Evolutionary conservation across 345 rosid species (phyloP).

Genomic region (Combretum micranthum): DNA sequence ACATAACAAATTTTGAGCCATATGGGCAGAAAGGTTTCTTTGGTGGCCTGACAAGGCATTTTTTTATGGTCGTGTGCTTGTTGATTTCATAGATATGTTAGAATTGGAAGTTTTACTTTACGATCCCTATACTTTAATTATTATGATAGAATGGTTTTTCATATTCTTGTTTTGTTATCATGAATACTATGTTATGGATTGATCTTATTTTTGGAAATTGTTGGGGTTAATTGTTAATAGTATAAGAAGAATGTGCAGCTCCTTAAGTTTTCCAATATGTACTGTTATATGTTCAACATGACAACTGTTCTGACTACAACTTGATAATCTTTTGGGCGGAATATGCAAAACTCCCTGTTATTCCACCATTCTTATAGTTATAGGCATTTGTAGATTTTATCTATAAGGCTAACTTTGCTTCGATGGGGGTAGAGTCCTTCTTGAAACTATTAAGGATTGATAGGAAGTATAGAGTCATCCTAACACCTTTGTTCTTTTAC

Average conservation of each 20-base stretch:
- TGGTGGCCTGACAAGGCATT: constrained; percentile 37
- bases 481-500: not conserved
- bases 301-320: no score
- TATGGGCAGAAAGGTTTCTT: constrained; percentile 40
- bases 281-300: not conserved
- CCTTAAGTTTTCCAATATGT: no score
- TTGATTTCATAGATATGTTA: constrained; percentile 39
- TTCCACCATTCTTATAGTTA: constrained; percentile 40
- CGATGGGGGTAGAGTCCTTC: constrained; percentile 48
- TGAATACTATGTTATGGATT: no score
- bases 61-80: constrained; percentile 44
- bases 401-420: constrained; percentile 40
- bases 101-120: no score
- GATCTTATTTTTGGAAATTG: no score
- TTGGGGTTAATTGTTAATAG: no score
- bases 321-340: constrained; percentile 17
- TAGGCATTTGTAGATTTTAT: constrained; percentile 28
- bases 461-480: constrained; percentile 5
- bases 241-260: no score
- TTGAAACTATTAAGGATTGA: constrained; percentile 40
- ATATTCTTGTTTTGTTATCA: no score
- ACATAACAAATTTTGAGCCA: constrained; percentile 32
- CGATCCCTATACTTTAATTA: no score
- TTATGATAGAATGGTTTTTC: no score
- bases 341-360: constrained; percentile 40